Conservation (phyloP, 2,329 filamentous ascomycete genomes). For the Aspergillus floridensis region DNA sequence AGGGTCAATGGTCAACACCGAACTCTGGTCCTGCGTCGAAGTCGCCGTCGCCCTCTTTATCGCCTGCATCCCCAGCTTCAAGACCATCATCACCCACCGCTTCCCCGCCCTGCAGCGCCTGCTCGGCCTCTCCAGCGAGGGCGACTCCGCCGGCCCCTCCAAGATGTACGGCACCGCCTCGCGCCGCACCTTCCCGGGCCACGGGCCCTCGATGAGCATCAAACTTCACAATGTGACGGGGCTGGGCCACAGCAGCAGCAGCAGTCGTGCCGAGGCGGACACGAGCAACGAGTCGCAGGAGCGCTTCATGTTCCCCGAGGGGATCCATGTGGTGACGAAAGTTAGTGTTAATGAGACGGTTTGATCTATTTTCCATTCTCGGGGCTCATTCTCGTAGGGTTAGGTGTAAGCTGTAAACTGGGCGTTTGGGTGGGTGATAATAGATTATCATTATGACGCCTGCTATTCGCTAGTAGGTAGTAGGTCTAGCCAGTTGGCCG, state of each 20-base stretch:
- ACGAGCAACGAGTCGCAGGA: slow-evolving; percentile 13
- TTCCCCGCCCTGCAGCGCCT: slow-evolving; percentile 14
- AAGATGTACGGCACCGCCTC: slow-evolving; percentile 15
- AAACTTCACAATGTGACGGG: slow-evolving; percentile 5
- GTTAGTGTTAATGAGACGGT: slow-evolving; percentile 1
- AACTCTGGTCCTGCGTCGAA: slow-evolving; percentile 25
- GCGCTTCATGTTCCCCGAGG: slow-evolving; percentile 9
- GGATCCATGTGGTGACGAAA: slow-evolving; percentile 6
- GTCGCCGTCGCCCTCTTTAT: slow-evolving; percentile 22
- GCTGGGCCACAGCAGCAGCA: background rate
- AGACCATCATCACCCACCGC: slow-evolving; percentile 16
- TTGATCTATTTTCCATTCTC: background rate
- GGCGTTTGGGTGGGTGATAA: too few relatives aligned
- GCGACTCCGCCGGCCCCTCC: slow-evolving; percentile 7
- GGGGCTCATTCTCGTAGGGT: too few relatives aligned
- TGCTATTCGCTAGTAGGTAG: too few relatives aligned
- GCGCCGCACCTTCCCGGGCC: slow-evolving; percentile 9
- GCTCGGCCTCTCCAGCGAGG: slow-evolving; percentile 12
- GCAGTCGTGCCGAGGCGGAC: slow-evolving; percentile 8
- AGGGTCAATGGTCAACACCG: slow-evolving; percentile 19
- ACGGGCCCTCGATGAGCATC: slow-evolving; percentile 10
- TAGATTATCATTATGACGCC: too few relatives aligned
- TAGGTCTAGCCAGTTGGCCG: too few relatives aligned
- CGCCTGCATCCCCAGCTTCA: slow-evolving; percentile 22
- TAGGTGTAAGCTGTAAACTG: too few relatives aligned